A percentile compares a stretch with the other conserved stretches of the same genome.
These are phyloP conservation scores for Staphylotrichum tortipilum DNA, from an alignment of 495 filamentous ascomycete genomes.

Conservation along the genomic window DNA sequence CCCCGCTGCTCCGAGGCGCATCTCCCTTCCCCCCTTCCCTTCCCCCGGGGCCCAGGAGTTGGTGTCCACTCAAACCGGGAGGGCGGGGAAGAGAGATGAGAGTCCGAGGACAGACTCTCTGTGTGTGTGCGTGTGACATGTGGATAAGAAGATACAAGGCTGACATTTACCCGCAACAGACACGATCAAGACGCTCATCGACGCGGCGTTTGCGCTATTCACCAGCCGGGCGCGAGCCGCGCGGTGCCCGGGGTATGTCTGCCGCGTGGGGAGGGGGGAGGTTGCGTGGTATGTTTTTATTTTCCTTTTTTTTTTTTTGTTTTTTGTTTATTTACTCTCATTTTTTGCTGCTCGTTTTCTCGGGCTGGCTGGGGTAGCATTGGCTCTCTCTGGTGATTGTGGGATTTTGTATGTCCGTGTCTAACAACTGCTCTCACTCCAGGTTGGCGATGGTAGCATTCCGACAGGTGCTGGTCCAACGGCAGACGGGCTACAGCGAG, in stretches of 20 bases:
- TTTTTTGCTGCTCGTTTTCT: too few relatives aligned
- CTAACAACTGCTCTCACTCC: not conserved
- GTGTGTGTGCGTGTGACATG: too few relatives aligned
- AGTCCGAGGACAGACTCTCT: too few relatives aligned
- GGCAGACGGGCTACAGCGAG: constrained; percentile 56
- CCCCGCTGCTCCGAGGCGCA: too few relatives aligned
- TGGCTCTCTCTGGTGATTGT: too few relatives aligned
- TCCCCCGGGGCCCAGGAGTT: too few relatives aligned
- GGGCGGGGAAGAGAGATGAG: too few relatives aligned
- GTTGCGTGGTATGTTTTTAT: constrained; percentile 51
- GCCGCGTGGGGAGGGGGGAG: constrained; percentile 53
- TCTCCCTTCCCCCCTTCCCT: too few relatives aligned
- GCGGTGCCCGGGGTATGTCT: constrained; percentile 46
- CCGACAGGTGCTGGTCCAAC: constrained; percentile 51
- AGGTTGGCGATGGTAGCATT: constrained; percentile 62
- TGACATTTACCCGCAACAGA: constrained; percentile 26
- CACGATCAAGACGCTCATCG: constrained; percentile 57
- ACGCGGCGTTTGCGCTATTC: constrained; percentile 56
- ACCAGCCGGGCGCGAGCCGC: constrained; percentile 44
- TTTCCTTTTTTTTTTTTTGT: constrained; percentile 3
- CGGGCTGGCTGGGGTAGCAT: too few relatives aligned
- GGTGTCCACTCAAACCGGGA: too few relatives aligned
- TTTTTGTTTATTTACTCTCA: not conserved
- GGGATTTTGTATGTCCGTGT: too few relatives aligned
- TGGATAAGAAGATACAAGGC: too few relatives aligned